Percentiles rank a stretch among this genome's conserved stretches.
Evolutionary conservation across 306 rosid species (phyloP).

Genomic region (Quercus parvula): DNA sequence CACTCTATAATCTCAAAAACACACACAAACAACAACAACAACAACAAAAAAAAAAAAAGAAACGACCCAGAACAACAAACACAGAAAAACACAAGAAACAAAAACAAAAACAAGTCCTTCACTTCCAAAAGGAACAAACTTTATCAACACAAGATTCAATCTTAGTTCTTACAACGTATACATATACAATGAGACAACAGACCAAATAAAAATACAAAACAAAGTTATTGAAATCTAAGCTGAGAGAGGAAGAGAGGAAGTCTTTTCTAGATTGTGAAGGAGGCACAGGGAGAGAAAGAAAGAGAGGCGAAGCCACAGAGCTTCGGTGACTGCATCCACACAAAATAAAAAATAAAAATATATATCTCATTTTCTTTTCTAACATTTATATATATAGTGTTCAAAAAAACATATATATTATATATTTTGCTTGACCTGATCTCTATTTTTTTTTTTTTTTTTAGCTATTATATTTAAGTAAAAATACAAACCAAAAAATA

Average conservation of each 20-base stretch:
- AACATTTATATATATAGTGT: not conserved
- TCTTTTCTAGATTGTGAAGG: constrained; percentile 34
- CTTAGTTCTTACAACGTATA: constrained; percentile 23
- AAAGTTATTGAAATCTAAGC: constrained; percentile 20
- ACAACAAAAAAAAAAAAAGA: not conserved
- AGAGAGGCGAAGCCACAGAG: constrained; percentile 34
- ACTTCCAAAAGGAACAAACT: constrained; percentile 34
- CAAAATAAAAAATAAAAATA: constrained; percentile 19
- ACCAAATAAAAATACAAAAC: not conserved
- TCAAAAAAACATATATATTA: not conserved
- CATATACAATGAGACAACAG: constrained; percentile 26
- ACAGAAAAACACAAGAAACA: not conserved
- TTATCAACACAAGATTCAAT: constrained; percentile 31
- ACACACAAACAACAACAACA: constrained; percentile 7
- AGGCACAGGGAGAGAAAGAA: constrained; percentile 22
- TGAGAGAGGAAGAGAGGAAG: constrained; percentile 17
- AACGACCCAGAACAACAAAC: not conserved
- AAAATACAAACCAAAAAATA: too few relatives aligned
- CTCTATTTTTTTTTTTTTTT: not conserved
- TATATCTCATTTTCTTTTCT: not conserved
- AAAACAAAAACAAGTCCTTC: constrained; percentile 5
- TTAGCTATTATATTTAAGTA: too few relatives aligned
- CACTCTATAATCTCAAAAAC: constrained; percentile 22
- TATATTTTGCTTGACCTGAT: not conserved
- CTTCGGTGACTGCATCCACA: constrained; percentile 61